Conservation (phyloP, 2,329 filamentous ascomycete genomes). For the Sclerotinia sclerotiorum region DNA sequence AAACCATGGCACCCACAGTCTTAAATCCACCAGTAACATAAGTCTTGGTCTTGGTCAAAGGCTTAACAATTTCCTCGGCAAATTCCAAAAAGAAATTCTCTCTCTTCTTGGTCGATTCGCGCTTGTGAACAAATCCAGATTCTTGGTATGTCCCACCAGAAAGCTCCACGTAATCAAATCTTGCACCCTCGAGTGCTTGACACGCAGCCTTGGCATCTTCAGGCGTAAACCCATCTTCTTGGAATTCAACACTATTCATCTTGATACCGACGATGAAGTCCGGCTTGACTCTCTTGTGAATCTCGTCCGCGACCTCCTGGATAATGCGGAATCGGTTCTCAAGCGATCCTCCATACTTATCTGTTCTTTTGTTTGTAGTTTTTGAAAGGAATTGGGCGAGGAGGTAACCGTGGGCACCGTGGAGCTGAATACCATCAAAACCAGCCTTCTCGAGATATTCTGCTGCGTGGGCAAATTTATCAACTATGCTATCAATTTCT, state of each 20-base stretch:
- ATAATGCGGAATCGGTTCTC: slow-evolving; percentile 46
- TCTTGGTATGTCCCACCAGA: slow-evolving; percentile 63
- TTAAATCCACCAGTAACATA: slow-evolving; percentile 63
- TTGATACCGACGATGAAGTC: slow-evolving; percentile 55
- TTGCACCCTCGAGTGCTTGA: slow-evolving; percentile 49
- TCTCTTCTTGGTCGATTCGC: slow-evolving; percentile 48
- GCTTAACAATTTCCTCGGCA: slow-evolving; percentile 51
- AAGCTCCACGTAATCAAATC: slow-evolving; percentile 67
- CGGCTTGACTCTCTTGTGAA: slow-evolving; percentile 46
- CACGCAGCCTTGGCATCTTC: slow-evolving; percentile 58
- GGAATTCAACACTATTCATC: slow-evolving; percentile 59
- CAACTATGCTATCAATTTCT: slow-evolving; percentile 58
- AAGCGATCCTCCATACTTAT: slow-evolving; percentile 39
- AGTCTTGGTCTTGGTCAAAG: slow-evolving; percentile 48
- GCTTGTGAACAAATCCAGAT: slow-evolving; percentile 41
- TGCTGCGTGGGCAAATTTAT: slow-evolving; percentile 60
- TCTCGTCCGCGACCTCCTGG: slow-evolving; percentile 58
- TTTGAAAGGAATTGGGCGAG: slow-evolving; percentile 39
- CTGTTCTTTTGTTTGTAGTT: slow-evolving; percentile 37
- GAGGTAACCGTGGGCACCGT: slow-evolving; percentile 40
- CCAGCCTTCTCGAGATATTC: slow-evolving; percentile 63
- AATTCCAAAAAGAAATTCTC: slow-evolving; percentile 72
- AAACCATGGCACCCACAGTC: slow-evolving; percentile 48
- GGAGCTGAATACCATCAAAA: slow-evolving; percentile 50
- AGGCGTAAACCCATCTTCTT: slow-evolving; percentile 56